These are phyloP conservation scores for Cicer judaicum DNA, from an alignment of 306 rosid genomes.

Conservation along the genomic window DNA sequence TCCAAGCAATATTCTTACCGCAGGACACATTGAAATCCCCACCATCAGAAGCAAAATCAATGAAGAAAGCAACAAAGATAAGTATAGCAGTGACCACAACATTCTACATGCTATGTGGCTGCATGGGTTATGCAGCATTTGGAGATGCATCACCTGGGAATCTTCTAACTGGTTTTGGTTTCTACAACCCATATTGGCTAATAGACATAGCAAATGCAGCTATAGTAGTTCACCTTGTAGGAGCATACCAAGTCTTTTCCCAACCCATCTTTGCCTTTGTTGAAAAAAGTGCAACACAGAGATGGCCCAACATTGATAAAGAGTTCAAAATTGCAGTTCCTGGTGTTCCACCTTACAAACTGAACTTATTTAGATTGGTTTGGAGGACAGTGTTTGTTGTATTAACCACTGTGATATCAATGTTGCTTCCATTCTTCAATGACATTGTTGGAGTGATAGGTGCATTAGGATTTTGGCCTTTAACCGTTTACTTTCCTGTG, in stretches of 20 bases:
- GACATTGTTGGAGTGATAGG: constrained; percentile 83
- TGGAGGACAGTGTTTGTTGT: constrained; percentile 73
- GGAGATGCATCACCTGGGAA: constrained; percentile 81
- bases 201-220: constrained; percentile 83
- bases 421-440: constrained; percentile 86
- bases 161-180: constrained; percentile 87
- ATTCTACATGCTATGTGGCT: constrained; percentile 78
- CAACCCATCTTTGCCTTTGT: constrained; percentile 81
- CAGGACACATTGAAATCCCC: constrained; percentile 87
- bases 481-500: constrained; percentile 76
- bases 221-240: constrained; percentile 81
- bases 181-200: constrained; percentile 81
- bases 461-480: constrained; percentile 84
- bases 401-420: constrained; percentile 64
- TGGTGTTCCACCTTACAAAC: constrained; percentile 45
- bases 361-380: constrained; percentile 59
- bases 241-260: constrained; percentile 82
- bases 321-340: constrained; percentile 62
- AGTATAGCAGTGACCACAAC: constrained; percentile 68
- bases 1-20: constrained; percentile 7
- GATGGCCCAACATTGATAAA: constrained; percentile 53
- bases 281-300: constrained; percentile 56
- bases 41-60: constrained; percentile 82
- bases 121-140: constrained; percentile 89
- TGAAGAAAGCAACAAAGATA: constrained; percentile 69